Percentiles rank a stretch among this genome's conserved stretches.
Conservation (phyloP, 2,329 filamentous ascomycete genomes). For the Cladobotryum protrusum region DNA sequence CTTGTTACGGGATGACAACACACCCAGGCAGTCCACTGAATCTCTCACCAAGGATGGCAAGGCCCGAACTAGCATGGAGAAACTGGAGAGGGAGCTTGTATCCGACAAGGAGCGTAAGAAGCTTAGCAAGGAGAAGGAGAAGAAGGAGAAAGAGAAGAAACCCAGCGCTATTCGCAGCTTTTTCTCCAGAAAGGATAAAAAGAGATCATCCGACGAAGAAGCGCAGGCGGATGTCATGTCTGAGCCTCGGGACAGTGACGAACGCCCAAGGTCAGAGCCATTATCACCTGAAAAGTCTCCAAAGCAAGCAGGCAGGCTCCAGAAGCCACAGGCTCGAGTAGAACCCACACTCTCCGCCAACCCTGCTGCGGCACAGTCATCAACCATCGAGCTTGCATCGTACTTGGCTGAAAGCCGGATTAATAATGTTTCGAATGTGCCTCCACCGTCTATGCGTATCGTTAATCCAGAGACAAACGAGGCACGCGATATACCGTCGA, state of each 20-base stretch:
- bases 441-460: conserved; percentile 51
- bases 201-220: conserved; percentile 49
- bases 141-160: conserved; percentile 64
- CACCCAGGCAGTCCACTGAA: conserved; percentile 46
- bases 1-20: conserved; percentile 73
- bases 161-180: conserved; percentile 52
- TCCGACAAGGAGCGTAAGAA: conserved; percentile 60
- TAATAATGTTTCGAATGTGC: conserved; percentile 51
- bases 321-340: conserved; percentile 55
- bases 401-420: conserved; percentile 39
- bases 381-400: conserved; percentile 36
- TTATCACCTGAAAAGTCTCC: conserved; percentile 39
- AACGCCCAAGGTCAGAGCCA: conserved; percentile 36
- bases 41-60: conserved; percentile 42
- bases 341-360: conserved; percentile 43
- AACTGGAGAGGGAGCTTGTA: conserved; percentile 47
- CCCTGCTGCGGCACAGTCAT: conserved; percentile 24
- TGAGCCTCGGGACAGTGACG: conserved; percentile 39
- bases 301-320: conserved; percentile 59
- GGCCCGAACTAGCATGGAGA: conserved; percentile 66
- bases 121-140: conserved; percentile 74
- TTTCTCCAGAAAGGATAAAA: conserved; percentile 58
- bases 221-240: conserved; percentile 53
- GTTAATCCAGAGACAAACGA: conserved; percentile 49
- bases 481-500: conserved; percentile 29